Evolutionary conservation across 495 filamentous ascomycete genomes (phyloP), one percentile per base, ranked within the genome.

Genomic region (Amorphotheca resinae): DNA sequence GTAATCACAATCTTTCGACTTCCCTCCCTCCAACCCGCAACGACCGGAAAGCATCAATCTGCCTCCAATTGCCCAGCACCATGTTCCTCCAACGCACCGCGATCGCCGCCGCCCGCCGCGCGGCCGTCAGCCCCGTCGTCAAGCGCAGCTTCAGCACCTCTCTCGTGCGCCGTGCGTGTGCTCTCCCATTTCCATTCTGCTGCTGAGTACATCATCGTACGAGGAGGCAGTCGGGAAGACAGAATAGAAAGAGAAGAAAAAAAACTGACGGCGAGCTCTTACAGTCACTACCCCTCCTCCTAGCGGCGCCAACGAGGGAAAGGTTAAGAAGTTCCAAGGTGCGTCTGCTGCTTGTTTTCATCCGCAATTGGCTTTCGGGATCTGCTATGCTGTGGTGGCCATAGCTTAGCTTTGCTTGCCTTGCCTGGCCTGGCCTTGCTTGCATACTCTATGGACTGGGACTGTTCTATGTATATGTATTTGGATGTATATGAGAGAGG

Each of bases 51-150:
- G n/a, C n/a, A n/a, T 41, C 25, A 32, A 46, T 6, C 17, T 22
- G 22, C 26, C 17, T 23, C 25, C 49, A 52, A 55, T 55, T 55
- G 49, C 39, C n/a, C 4, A 38, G 42, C 66, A 70, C 66, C 68
- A 91, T 89, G 83, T 83, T 89, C 65, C 68, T 91, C 59, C 80
- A 84, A 66, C 83, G 86, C 63, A 76, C 84, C 52, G 82, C 76
- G 56, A 62, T 83, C 53, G 72, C 76, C 56, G 70, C 80, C 51
- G 79, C 76, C 46, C 74, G 81, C 64, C 83, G 84, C 56, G 75
- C 75, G 43, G 75, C 75, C 50, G 64, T 73, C 57, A 63, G 70
- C 50, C 73, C 77, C 53, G 51, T 73, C 49, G 67, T 70, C 54
- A 62, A 63, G 46, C 77, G 77, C 59, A 69, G 62, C 59, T 73